phyloP scores from a whole-genome alignment of 75 land plant species.

The Larix kaempferi region DNA sequence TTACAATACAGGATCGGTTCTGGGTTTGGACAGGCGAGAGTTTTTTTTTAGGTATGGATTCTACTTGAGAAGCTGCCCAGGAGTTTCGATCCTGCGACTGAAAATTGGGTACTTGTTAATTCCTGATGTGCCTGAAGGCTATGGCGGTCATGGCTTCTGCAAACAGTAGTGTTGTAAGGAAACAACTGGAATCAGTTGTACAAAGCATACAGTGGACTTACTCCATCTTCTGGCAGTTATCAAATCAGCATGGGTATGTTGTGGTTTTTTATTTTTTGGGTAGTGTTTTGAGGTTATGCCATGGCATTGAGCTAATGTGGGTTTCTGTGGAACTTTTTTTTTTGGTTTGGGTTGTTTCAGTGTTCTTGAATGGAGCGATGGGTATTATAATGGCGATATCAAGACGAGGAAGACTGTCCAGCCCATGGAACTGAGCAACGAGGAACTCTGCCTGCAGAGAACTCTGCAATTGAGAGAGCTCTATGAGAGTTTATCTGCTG shows the following conservation, averaged over 20 bases:
- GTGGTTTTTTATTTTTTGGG: neutral
- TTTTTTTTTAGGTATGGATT: no score
- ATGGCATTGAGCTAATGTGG: neutral
- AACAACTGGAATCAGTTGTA: conserved; percentile 60
- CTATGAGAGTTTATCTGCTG: conserved; percentile 40
- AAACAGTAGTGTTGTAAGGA: no score
- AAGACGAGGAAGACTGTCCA: conserved; percentile 75
- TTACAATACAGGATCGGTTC: no score
- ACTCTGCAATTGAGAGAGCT: conserved; percentile 74
- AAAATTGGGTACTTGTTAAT: no score
- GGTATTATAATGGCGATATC: conserved; percentile 79
- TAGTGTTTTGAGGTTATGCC: neutral
- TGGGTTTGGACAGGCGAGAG: no score
- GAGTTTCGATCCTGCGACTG: no score
- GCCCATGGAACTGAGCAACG: conserved; percentile 42
- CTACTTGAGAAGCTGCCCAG: no score
- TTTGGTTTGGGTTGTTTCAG: conserved; percentile 15
- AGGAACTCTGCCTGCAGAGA: conserved; percentile 65
- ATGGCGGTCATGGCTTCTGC: no score
- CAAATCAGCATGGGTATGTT: conserved; percentile 58
- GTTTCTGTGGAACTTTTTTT: neutral
- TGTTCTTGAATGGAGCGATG: conserved; percentile 67
- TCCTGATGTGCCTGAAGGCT: no score
- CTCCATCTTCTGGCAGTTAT: conserved; percentile 82
- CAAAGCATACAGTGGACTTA: conserved; percentile 84